A percentile compares a stretch with the other conserved stretches of the same genome.
phyloP scores from a whole-genome alignment of 768 basidiomycete genomes.

The Tylopilus balloui region DNA sequence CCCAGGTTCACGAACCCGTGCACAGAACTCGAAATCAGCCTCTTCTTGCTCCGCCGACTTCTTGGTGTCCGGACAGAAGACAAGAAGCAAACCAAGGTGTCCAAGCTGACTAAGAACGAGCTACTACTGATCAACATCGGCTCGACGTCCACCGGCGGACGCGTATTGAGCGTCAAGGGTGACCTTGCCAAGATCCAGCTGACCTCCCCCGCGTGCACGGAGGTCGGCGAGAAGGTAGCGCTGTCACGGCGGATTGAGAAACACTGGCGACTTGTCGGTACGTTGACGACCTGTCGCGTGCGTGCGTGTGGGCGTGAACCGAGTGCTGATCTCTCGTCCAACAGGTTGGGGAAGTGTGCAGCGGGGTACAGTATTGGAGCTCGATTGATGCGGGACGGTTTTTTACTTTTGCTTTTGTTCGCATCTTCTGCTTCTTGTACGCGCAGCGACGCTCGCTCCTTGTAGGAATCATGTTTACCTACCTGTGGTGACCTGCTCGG shows the following conservation, averaged over 20 bases:
- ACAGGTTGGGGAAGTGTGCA: conserved; percentile 76
- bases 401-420: too few species aligned
- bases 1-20: too few species aligned
- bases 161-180: conserved; percentile 90
- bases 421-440: neutral
- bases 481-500: too few species aligned
- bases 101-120: conserved; percentile 89
- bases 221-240: conserved; percentile 97
- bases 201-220: conserved; percentile 93
- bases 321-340: neutral
- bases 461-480: neutral
- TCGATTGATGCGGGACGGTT: conserved; percentile 43
- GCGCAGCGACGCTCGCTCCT: neutral
- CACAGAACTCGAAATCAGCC: conserved; percentile 82
- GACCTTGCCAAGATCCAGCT: conserved; percentile 93
- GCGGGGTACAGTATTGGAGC: conserved; percentile 76
- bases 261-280: conserved; percentile 95
- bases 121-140: conserved; percentile 96
- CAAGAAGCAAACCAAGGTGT: conserved; percentile 96
- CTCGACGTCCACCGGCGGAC: conserved; percentile 94
- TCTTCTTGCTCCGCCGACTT: conserved; percentile 91
- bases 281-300: conserved; percentile 29
- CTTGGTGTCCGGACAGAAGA: conserved; percentile 99
- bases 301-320: neutral
- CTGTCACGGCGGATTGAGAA: conserved; percentile 93